A percentile compares a stretch with the other conserved stretches of the same genome.
These are phyloP conservation scores for Plasmopara viticola DNA, from an alignment of 352 stramenopile genomes.

Conservation along the genomic window DNA sequence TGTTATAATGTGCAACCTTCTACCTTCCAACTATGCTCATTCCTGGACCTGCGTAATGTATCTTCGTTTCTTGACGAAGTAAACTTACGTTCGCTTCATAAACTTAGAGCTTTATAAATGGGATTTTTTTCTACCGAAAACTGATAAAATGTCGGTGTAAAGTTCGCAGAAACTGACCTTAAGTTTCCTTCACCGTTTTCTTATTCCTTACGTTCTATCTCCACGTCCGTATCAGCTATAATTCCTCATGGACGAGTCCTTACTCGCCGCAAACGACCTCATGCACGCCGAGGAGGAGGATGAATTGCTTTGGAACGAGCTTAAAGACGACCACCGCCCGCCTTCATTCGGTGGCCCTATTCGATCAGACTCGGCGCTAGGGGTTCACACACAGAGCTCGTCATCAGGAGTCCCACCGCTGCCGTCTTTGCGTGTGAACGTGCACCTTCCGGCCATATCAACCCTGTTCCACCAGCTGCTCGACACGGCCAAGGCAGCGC, in stretches of 20 bases:
- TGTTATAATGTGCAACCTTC: too few relatives aligned
- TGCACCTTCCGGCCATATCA: constrained; percentile 74
- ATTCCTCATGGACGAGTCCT: constrained; percentile 56
- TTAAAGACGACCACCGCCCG: constrained; percentile 49
- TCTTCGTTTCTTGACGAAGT: too few relatives aligned
- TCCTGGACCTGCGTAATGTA: too few relatives aligned
- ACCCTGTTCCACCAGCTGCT: constrained; percentile 65
- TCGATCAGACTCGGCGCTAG: constrained; percentile 20
- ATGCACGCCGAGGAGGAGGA: constrained; percentile 43
- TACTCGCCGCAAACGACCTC: constrained; percentile 36
- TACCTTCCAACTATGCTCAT: too few relatives aligned
- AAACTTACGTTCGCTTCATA: too few relatives aligned
- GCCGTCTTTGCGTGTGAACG: constrained; percentile 57
- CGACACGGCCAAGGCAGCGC: constrained; percentile 41
- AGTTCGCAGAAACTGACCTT: too few relatives aligned
- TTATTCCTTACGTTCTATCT: too few relatives aligned
- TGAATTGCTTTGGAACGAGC: constrained; percentile 76
- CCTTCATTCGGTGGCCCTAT: constrained; percentile 17
- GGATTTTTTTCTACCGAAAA: too few relatives aligned
- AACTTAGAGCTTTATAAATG: too few relatives aligned
- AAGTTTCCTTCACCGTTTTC: too few relatives aligned
- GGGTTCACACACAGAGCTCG: constrained; percentile 13
- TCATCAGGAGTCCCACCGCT: constrained; percentile 19
- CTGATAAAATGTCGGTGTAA: too few relatives aligned
- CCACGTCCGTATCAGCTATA: too few relatives aligned